Conservation (phyloP, 2,329 filamentous ascomycete species). For the Fusarium miscanthi region DNA sequence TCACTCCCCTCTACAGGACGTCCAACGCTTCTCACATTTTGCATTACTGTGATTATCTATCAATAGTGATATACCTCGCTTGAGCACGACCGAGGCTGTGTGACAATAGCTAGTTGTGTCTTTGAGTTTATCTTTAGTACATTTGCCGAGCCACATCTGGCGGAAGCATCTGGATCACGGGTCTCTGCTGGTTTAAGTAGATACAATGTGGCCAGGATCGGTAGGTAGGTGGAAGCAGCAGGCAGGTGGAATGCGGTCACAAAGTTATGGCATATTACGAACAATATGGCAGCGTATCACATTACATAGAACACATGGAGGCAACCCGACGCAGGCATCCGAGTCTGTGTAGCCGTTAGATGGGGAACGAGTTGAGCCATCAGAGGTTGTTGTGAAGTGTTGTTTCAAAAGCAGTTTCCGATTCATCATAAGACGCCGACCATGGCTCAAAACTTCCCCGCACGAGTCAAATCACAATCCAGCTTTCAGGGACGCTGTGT, state of each 20-base stretch:
- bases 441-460: slow-evolving; percentile 46
- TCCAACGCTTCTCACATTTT: not conserved
- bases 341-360: slow-evolving; percentile 7
- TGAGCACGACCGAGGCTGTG: not conserved
- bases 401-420: slow-evolving; percentile 45
- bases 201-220: not conserved
- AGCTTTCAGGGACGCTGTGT: slow-evolving; percentile 41
- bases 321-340: slow-evolving; percentile 7
- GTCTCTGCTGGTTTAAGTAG: not conserved
- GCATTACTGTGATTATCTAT: not conserved
- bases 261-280: not conserved
- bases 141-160: not conserved
- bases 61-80: not conserved
- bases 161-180: not conserved
- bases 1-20: not conserved
- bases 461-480: slow-evolving; percentile 48
- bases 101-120: not conserved
- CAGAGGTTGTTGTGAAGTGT: slow-evolving; percentile 32
- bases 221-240: not conserved
- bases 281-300: slow-evolving; percentile 14
- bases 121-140: not conserved
- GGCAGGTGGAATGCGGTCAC: not conserved
- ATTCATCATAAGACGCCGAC: slow-evolving; percentile 48
- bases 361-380: slow-evolving; percentile 11
- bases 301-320: slow-evolving; percentile 6